Percentiles rank a stretch among this genome's conserved stretches.
Evolutionary conservation across 208 protist species (phyloP).

Genomic region (Trypanosoma scelopori): DNA sequence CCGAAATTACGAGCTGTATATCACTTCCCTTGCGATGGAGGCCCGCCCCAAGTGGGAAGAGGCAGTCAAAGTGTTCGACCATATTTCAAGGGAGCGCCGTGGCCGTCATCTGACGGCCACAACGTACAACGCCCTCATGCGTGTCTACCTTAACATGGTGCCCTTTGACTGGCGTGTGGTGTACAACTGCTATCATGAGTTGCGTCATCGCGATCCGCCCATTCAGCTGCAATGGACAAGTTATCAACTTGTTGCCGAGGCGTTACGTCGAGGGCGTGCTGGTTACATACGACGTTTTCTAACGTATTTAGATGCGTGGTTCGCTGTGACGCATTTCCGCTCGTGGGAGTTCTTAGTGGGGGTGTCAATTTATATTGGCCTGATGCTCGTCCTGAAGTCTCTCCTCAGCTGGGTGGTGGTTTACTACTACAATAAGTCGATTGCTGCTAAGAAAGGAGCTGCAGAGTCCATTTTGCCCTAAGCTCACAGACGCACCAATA

Average conservation of each 20-base stretch:
- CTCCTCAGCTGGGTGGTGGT: conserved; percentile 34
- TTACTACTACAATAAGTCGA: conserved; percentile 41
- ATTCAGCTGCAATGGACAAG: conserved; percentile 83
- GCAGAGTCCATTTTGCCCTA: conserved; percentile 20
- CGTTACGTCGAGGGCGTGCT: conserved; percentile 54
- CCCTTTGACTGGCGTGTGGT: conserved; percentile 91
- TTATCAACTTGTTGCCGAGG: conserved; percentile 73
- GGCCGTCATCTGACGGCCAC: conserved; percentile 41
- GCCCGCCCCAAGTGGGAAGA: conserved; percentile 76
- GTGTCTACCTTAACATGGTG: conserved; percentile 85
- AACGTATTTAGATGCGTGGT: conserved; percentile 84
- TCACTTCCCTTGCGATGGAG: conserved; percentile 63
- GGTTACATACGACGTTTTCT: conserved; percentile 65
- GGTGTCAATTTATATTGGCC: conserved; percentile 42
- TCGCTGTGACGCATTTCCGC: conserved; percentile 56
- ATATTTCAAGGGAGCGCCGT: conserved; percentile 49
- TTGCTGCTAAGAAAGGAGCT: conserved; percentile 3
- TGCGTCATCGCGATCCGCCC: conserved; percentile 60
- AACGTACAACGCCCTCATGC: conserved; percentile 87
- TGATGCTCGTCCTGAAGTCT: conserved; percentile 59
- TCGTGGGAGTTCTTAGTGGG: conserved; percentile 58
- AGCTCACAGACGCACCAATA: not conserved
- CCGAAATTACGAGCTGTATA: conserved; percentile 76
- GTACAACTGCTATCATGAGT: conserved; percentile 88
- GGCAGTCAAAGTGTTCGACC: conserved; percentile 85